A percentile compares a stretch with the other conserved stretches of the same genome.
phyloP scores from a whole-genome alignment of 805 yeast genomes.

The Starmerella vaccinii region DNA sequence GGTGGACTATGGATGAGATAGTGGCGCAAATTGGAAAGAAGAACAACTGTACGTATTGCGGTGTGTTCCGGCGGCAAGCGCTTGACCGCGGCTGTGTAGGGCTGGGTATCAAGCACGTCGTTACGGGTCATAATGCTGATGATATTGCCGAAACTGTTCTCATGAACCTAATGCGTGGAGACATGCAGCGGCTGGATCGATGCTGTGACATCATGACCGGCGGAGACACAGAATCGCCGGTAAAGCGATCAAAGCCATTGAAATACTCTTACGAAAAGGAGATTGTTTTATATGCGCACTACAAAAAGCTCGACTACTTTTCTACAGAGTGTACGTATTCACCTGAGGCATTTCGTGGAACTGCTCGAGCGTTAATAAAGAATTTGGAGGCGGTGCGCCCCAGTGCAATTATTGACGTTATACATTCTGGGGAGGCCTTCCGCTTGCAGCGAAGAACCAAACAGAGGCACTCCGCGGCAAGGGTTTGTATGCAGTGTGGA shows the following conservation, averaged over 20 bases:
- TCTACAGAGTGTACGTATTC: constrained; percentile 97
- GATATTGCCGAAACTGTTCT: constrained; percentile 98
- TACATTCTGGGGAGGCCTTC: constrained; percentile 71
- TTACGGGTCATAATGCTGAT: constrained; percentile 98
- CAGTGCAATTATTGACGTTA: constrained; percentile 85
- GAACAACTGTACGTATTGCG: constrained; percentile 95
- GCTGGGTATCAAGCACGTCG: constrained; percentile 76
- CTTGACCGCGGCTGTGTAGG: constrained; percentile 90
- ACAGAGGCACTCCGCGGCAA: constrained; percentile 24
- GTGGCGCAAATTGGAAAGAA: constrained; percentile 89
- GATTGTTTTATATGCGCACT: constrained; percentile 93
- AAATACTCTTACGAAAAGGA: constrained; percentile 95
- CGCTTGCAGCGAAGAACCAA: constrained; percentile 15
- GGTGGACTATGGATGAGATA: constrained; percentile 98
- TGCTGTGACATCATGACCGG: constrained; percentile 82
- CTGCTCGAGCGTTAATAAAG: constrained; percentile 86
- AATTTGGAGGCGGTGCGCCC: constrained; percentile 85
- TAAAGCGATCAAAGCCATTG: constrained; percentile 89
- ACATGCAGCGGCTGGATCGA: constrained; percentile 79
- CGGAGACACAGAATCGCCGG: constrained; percentile 50
- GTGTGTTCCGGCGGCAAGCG: constrained; percentile 93
- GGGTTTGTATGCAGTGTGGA: constrained; percentile 75
- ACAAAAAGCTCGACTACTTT: constrained; percentile 86
- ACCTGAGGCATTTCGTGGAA: constrained; percentile 97
- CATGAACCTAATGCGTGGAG: constrained; percentile 94